Conservation (phyloP, 2,329 filamentous ascomycete genomes). For the Aspergillus sp. region DNA sequence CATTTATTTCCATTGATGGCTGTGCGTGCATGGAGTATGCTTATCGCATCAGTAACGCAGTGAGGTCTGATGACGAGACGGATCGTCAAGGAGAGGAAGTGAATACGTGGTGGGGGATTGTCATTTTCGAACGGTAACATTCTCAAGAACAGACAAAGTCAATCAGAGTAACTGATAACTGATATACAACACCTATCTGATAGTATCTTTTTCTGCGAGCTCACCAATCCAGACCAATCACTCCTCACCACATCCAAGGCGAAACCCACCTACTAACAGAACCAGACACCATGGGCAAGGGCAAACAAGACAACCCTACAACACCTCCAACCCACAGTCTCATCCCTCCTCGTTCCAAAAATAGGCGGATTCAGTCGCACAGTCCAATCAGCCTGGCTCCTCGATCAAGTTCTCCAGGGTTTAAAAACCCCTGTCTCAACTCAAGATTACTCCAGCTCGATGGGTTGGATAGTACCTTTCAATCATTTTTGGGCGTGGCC, state of each 20-base stretch:
- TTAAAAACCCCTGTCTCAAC: constrained; percentile 5
- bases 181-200: background rate
- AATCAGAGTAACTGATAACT: too few species aligned
- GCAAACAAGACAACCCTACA: background rate
- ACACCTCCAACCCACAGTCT: background rate
- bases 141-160: background rate
- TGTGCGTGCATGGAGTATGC: constrained; percentile 23
- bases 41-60: constrained; percentile 10
- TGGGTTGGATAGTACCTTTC: constrained; percentile 7
- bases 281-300: background rate
- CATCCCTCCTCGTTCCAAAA: background rate
- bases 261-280: constrained; percentile 11
- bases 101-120: constrained; percentile 27
- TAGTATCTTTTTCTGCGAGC: constrained; percentile 12
- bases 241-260: constrained; percentile 9
- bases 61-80: constrained; percentile 3
- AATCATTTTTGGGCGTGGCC: constrained; percentile 5
- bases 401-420: constrained; percentile 15
- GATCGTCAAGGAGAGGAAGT: too few species aligned
- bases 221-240: constrained; percentile 9
- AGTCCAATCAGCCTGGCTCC: constrained; percentile 18
- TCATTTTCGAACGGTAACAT: constrained; percentile 25
- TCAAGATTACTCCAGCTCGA: constrained; percentile 7
- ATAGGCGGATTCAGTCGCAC: constrained; percentile 13
- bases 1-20: constrained; percentile 16